Percentiles rank a stretch among this genome's conserved stretches.
phyloP scores from a whole-genome alignment of 768 basidiomycete genomes.

The Suillus occidentalis region DNA sequence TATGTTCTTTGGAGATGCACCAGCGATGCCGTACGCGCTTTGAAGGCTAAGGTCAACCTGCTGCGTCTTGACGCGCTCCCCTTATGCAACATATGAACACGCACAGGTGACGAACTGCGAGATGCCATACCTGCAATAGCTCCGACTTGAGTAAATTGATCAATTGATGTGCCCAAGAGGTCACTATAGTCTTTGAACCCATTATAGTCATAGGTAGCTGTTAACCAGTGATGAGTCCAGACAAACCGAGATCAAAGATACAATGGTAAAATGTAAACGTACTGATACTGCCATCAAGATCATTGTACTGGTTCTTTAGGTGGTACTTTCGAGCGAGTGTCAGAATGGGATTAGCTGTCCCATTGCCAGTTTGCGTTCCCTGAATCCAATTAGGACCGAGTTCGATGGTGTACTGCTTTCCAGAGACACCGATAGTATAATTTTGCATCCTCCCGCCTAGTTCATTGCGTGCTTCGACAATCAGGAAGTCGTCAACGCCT shows the following conservation, averaged over 20 bases:
- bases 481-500: conserved; percentile 56
- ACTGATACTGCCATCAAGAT: conserved; percentile 47
- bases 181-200: conserved; percentile 50
- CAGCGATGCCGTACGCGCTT: conserved; percentile 53
- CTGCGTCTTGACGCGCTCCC: conserved; percentile 42
- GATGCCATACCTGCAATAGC: conserved; percentile 41
- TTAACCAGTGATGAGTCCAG: neutral
- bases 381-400: conserved; percentile 64
- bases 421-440: conserved; percentile 40
- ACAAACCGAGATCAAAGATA: neutral
- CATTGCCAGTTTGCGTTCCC: conserved; percentile 47
- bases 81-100: conserved; percentile 25
- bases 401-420: conserved; percentile 47
- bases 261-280: conserved; percentile 19
- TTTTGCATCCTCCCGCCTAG: conserved; percentile 64
- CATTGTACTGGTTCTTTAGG: conserved; percentile 45
- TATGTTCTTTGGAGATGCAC: conserved; percentile 43
- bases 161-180: conserved; percentile 40
- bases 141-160: conserved; percentile 42
- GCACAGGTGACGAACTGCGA: neutral
- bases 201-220: conserved; percentile 55
- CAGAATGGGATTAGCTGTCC: conserved; percentile 60
- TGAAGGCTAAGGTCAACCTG: conserved; percentile 55
- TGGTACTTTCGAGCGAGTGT: conserved; percentile 55
- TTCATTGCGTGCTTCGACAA: conserved; percentile 56